Conservation (phyloP, 2,329 filamentous ascomycete genomes). For the Botryosphaeria dothidea region DNA sequence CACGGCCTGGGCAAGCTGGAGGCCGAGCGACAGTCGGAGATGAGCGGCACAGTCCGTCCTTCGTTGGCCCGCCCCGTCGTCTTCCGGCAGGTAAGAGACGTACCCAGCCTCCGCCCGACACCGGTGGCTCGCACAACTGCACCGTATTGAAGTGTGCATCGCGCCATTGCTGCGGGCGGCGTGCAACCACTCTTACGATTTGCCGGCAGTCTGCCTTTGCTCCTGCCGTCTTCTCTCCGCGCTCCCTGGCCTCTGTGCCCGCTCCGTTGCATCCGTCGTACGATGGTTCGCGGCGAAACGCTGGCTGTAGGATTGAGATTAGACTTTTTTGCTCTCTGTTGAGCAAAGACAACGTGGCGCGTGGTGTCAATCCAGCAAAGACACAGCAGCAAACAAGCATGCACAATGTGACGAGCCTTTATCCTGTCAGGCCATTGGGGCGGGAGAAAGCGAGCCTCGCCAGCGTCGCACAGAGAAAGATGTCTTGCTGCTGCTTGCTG, state of each 20-base stretch:
- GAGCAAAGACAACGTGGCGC: constrained; percentile 13
- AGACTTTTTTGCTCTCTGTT: background rate
- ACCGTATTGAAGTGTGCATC: background rate
- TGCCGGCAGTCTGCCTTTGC: constrained; percentile 2
- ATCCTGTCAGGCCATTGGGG: background rate
- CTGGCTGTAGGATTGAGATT: background rate
- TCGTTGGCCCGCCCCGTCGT: background rate
- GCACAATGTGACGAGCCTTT: constrained; percentile 2
- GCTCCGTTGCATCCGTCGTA: background rate
- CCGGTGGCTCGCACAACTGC: constrained; percentile 1
- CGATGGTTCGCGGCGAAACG: background rate
- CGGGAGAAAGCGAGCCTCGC: background rate
- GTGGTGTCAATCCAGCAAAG: background rate
- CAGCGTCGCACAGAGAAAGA: constrained; percentile 2
- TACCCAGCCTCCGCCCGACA: background rate
- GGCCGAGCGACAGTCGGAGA: constrained; percentile 9
- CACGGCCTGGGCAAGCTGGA: background rate
- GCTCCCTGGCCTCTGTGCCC: background rate
- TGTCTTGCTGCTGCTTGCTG: constrained; percentile 10
- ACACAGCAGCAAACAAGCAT: background rate
- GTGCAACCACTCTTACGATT: constrained; percentile 3
- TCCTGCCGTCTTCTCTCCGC: background rate
- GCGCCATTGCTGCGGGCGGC: background rate
- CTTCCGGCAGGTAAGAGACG: background rate
- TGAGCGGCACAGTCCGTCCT: background rate